These are phyloP conservation scores for Juglanconis sp. DNA, from an alignment of 2,329 filamentous ascomycete genomes.

Conservation along the genomic window DNA sequence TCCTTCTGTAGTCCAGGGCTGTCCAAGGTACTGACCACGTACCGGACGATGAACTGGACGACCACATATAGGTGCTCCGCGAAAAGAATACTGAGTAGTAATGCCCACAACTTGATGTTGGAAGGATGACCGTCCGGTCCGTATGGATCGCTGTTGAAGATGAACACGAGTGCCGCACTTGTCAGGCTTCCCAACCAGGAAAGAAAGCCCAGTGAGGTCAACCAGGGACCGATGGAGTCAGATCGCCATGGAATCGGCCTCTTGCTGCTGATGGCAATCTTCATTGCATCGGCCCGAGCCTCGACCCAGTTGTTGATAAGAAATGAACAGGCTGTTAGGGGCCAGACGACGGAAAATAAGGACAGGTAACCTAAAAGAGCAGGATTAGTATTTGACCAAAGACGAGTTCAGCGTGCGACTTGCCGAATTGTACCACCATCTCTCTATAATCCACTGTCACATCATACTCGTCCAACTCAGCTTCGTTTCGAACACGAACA, in stretches of 20 bases:
- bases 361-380: constrained; percentile 69
- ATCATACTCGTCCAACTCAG: constrained; percentile 79
- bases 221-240: constrained; percentile 92
- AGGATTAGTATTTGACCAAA: constrained; percentile 19
- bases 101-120: constrained; percentile 73
- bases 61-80: constrained; percentile 88
- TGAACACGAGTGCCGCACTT: constrained; percentile 80
- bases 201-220: constrained; percentile 82
- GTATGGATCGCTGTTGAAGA: constrained; percentile 71
- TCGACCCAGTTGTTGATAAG: constrained; percentile 96
- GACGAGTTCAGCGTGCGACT: constrained; percentile 20
- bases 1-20: constrained; percentile 84
- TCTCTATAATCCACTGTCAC: constrained; percentile 88
- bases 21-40: constrained; percentile 75
- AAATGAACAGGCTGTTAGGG: constrained; percentile 84
- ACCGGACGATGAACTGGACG: constrained; percentile 68
- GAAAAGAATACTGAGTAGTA: constrained; percentile 78
- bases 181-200: constrained; percentile 91
- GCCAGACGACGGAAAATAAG: constrained; percentile 92
- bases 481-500: constrained; percentile 75
- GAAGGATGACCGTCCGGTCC: constrained; percentile 65
- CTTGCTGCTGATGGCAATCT: constrained; percentile 86
- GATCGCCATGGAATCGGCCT: constrained; percentile 85
- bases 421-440: constrained; percentile 80
- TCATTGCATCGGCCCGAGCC: constrained; percentile 87